Conservation (phyloP, 139 green algal genomes). For the Haematococcus sp. region DNA sequence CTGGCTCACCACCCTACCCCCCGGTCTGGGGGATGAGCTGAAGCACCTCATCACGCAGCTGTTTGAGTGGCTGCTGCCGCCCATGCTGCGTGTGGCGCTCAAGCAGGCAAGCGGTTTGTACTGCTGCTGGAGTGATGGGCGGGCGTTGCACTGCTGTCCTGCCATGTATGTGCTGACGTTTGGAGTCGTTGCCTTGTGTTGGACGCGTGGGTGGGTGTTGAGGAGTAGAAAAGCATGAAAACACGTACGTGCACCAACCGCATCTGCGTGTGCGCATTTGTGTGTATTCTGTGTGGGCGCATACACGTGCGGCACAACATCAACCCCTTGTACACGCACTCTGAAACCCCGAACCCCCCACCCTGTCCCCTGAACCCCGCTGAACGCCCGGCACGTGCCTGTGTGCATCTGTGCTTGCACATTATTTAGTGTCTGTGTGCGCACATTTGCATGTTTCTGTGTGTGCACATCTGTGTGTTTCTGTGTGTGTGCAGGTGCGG, state of each 20-base stretch:
- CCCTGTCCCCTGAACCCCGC: background rate
- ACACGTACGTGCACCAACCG: no score
- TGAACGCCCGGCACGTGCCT: background rate
- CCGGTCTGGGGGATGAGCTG: slow-evolving; percentile 38
- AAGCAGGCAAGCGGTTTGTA: slow-evolving; percentile 39
- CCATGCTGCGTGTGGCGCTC: slow-evolving; percentile 52
- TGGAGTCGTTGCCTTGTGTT: no score
- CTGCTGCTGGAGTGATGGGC: background rate
- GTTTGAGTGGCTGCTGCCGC: slow-evolving; percentile 75
- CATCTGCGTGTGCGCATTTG: no score
- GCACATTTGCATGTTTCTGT: no score
- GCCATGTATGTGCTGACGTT: no score
- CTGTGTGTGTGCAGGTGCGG: slow-evolving; percentile 28
- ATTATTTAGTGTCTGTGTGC: background rate
- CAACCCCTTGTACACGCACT: no score
- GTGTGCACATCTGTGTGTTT: no score
- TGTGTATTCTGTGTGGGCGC: no score
- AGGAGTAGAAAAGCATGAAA: no score
- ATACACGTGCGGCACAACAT: no score
- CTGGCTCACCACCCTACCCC: slow-evolving; percentile 63
- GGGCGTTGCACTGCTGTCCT: no score
- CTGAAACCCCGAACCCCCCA: background rate
- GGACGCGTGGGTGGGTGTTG: no score
- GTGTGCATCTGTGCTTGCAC: slow-evolving; percentile 14
- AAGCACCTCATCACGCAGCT: slow-evolving; percentile 46